phyloP scores from a whole-genome alignment of 1,284 basidiomycete species.

The Boletus semigastroideus region DNA sequence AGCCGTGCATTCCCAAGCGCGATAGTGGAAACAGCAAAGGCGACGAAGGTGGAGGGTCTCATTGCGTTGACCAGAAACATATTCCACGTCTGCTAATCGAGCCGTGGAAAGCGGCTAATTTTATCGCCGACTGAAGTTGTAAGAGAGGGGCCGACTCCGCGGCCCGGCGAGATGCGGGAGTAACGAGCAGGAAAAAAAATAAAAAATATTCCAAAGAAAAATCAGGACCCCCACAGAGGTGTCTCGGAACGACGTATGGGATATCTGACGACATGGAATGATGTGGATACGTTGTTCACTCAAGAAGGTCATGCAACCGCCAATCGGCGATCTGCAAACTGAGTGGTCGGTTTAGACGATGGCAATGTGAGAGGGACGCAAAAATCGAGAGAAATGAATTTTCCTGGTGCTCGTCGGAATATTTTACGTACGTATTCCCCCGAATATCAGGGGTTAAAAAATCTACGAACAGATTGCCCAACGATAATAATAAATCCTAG shows the following conservation, averaged over 20 bases:
- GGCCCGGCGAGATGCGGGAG: constrained; percentile 14
- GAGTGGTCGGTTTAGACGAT: constrained; percentile 2
- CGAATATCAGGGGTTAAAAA: constrained; percentile 53
- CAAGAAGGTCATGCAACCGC: constrained; percentile 26
- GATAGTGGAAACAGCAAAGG: constrained; percentile 19
- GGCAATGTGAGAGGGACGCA: constrained; percentile 21
- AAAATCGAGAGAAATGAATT: constrained; percentile 29
- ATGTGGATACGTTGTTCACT: constrained; percentile 1
- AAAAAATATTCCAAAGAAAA: neutral
- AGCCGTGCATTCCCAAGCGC: constrained; percentile 42
- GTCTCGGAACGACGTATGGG: neutral
- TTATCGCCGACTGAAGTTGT: constrained; percentile 34
- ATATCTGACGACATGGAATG: neutral
- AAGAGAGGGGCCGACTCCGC: constrained; percentile 25
- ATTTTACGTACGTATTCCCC: constrained; percentile 60
- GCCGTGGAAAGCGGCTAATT: constrained; percentile 28
- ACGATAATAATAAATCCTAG: constrained; percentile 61
- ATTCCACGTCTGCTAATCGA: constrained; percentile 16
- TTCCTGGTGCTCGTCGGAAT: constrained; percentile 22
- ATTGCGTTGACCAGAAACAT: constrained; percentile 11
- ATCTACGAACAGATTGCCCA: constrained; percentile 46
- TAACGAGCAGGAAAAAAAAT: neutral
- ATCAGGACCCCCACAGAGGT: neutral
- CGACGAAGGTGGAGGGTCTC: constrained; percentile 18
- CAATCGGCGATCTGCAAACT: constrained; percentile 27